phyloP scores from a whole-genome alignment of 768 basidiomycete genomes.

The Kwoniella europaea region DNA sequence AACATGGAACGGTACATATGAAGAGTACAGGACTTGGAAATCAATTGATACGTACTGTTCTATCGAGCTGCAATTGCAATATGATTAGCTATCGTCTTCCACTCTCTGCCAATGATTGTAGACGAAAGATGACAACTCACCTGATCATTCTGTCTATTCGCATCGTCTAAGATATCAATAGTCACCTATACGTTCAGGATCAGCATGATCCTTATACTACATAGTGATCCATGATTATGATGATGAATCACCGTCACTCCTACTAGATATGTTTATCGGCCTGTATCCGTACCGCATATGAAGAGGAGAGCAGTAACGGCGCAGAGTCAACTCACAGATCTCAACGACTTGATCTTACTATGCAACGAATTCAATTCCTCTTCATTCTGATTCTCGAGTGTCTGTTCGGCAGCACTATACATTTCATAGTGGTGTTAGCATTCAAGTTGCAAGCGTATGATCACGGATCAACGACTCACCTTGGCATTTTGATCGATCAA shows the following conservation, averaged over 20 bases:
- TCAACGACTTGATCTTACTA: slow-evolving; percentile 56
- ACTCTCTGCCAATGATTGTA: background rate
- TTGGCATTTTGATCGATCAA: slow-evolving; percentile 13
- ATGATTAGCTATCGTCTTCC: slow-evolving; percentile 1
- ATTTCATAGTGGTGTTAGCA: background rate
- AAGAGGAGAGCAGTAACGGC: background rate
- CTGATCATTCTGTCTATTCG: slow-evolving; percentile 56
- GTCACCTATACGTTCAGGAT: slow-evolving; percentile 40
- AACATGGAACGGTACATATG: background rate
- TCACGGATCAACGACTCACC: slow-evolving; percentile 7
- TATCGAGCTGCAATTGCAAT: slow-evolving; percentile 43
- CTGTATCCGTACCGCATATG: too few relatives aligned
- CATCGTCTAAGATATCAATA: slow-evolving; percentile 58
- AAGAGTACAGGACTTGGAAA: background rate
- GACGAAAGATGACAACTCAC: slow-evolving; percentile 28
- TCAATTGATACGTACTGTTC: slow-evolving; percentile 44
- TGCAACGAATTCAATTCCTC: slow-evolving; percentile 54
- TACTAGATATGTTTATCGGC: too few relatives aligned
- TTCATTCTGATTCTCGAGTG: slow-evolving; percentile 58
- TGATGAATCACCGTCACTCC: too few relatives aligned
- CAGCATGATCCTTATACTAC: too few relatives aligned
- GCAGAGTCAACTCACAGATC: slow-evolving; percentile 44
- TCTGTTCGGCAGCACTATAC: slow-evolving; percentile 50
- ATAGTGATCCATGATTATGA: too few relatives aligned
- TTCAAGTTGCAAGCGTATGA: background rate